phyloP scores from a whole-genome alignment of 495 filamentous ascomycete species.

The Immersiella caudata region DNA sequence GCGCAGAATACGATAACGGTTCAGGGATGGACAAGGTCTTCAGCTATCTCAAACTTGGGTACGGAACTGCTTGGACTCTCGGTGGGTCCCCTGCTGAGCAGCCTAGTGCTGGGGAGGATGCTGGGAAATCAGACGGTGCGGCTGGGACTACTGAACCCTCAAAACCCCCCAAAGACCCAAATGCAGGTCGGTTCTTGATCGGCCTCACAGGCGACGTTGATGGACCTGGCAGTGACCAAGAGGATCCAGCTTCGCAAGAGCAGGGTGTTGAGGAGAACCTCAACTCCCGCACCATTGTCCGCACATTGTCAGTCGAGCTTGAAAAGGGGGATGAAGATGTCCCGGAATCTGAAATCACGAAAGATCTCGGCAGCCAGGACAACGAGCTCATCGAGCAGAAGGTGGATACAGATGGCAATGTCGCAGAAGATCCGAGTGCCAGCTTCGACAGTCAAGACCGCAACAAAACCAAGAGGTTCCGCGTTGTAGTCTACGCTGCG shows the following conservation, averaged over 20 bases:
- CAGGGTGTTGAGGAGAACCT: slow-evolving; percentile 33
- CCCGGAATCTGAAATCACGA: slow-evolving; percentile 42
- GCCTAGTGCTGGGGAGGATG: slow-evolving; percentile 6
- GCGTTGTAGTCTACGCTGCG: slow-evolving; percentile 72
- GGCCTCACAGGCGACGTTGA: slow-evolving; percentile 68
- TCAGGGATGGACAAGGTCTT: slow-evolving; percentile 47
- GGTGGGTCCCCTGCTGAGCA: slow-evolving; percentile 26
- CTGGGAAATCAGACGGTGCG: slow-evolving; percentile 14
- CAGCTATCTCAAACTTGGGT: slow-evolving; percentile 58
- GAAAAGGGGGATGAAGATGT: slow-evolving; percentile 41
- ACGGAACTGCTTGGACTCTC: slow-evolving; percentile 58
- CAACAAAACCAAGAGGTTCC: slow-evolving; percentile 60
- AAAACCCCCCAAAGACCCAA: slow-evolving; percentile 5
- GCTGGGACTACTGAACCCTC: background rate
- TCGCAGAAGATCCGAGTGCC: slow-evolving; percentile 24
- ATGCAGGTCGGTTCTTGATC: slow-evolving; percentile 66
- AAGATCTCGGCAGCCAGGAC: slow-evolving; percentile 49
- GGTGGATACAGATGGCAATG: slow-evolving; percentile 20
- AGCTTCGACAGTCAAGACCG: slow-evolving; percentile 51
- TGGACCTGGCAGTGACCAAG: slow-evolving; percentile 30
- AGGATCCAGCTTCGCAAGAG: slow-evolving; percentile 27
- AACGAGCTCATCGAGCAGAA: slow-evolving; percentile 32
- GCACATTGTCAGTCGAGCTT: slow-evolving; percentile 56
- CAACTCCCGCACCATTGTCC: slow-evolving; percentile 46
- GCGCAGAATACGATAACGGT: slow-evolving; percentile 21